Conservation (phyloP, 2,329 filamentous ascomycete genomes). For the Botrytis byssoidea region DNA sequence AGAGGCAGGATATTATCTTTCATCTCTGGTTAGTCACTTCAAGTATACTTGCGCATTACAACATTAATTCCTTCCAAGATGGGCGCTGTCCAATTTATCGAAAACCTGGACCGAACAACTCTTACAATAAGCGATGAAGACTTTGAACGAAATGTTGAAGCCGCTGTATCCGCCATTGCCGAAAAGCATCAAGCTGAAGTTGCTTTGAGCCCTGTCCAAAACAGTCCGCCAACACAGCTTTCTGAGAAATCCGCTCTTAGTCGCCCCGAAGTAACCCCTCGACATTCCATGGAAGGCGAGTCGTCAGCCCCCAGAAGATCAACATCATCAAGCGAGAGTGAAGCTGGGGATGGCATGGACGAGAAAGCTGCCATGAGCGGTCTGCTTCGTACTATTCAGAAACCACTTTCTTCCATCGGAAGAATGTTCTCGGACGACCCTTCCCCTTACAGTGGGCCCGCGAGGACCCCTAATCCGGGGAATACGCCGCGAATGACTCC, state of each 20-base stretch:
- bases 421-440: conserved; percentile 83
- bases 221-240: conserved; percentile 39
- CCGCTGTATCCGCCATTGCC: conserved; percentile 90
- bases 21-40: conserved; percentile 66
- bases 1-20: conserved; percentile 98
- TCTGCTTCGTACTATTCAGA: conserved; percentile 85
- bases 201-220: conserved; percentile 35
- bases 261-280: conserved; percentile 56
- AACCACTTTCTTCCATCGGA: conserved; percentile 85
- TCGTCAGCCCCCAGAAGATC: conserved; percentile 56
- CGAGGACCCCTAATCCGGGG: conserved; percentile 47
- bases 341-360: conserved; percentile 54
- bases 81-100: conserved; percentile 95
- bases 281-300: conserved; percentile 59
- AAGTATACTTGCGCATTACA: background rate
- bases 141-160: conserved; percentile 95
- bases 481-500: conserved; percentile 42
- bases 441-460: conserved; percentile 39
- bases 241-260: conserved; percentile 50
- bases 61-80: conserved; percentile 50
- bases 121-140: conserved; percentile 92
- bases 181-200: conserved; percentile 73
- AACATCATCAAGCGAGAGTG: conserved; percentile 53
- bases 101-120: conserved; percentile 91
- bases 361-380: conserved; percentile 82